phyloP scores from a whole-genome alignment of 306 rosid genomes.

The Phaseolus lunatus region DNA sequence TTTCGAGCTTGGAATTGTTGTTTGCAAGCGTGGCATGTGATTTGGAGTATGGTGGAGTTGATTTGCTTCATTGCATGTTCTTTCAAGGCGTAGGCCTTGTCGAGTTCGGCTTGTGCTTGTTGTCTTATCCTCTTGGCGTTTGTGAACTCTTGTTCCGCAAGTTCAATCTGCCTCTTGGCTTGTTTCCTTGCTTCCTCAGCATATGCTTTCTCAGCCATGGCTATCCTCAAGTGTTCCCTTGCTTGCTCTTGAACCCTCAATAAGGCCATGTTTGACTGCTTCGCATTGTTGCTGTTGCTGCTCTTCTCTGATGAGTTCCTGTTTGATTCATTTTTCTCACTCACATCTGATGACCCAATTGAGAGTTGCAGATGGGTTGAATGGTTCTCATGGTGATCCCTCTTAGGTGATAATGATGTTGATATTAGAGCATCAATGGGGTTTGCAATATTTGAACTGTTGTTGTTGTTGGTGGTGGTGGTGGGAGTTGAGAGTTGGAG shows the following conservation, averaged over 20 bases:
- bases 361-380: slow-evolving; percentile 87
- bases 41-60: slow-evolving; percentile 82
- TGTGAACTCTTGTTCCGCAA: slow-evolving; percentile 81
- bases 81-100: slow-evolving; percentile 76
- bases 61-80: slow-evolving; percentile 77
- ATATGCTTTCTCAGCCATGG: slow-evolving; percentile 75
- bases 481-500: slow-evolving; percentile 84
- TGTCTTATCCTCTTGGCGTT: slow-evolving; percentile 88
- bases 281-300: slow-evolving; percentile 55
- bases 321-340: slow-evolving; percentile 54
- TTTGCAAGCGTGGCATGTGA: slow-evolving; percentile 91
- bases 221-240: slow-evolving; percentile 69
- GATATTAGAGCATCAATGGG: slow-evolving; percentile 40
- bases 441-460: slow-evolving; percentile 22
- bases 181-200: slow-evolving; percentile 90
- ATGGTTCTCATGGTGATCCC: slow-evolving; percentile 44
- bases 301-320: slow-evolving; percentile 59
- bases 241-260: slow-evolving; percentile 65
- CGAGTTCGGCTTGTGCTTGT: slow-evolving; percentile 81
- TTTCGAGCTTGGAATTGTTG: slow-evolving; percentile 60
- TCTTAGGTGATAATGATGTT: slow-evolving; percentile 56
- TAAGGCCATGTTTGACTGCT: slow-evolving; percentile 30
- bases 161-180: slow-evolving; percentile 77
- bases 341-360: slow-evolving; percentile 78
- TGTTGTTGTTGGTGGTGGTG: not conserved